phyloP scores from a whole-genome alignment of 345 rosid species.

The Aquilaria malaccensis region DNA sequence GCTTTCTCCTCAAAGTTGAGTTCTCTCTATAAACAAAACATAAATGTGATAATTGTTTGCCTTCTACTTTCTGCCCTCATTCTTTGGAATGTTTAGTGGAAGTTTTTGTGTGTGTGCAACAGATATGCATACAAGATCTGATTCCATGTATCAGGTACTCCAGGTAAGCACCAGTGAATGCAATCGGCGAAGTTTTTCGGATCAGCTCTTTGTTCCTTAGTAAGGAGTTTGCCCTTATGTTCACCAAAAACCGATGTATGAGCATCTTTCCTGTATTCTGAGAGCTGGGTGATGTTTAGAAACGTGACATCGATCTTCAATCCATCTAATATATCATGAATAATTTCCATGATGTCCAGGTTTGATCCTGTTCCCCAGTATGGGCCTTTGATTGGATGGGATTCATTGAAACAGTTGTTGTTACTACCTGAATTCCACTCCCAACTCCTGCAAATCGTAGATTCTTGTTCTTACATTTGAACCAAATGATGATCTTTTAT shows the following conservation, averaged over 20 bases:
- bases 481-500: neutral
- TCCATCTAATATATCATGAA: conserved; percentile 33
- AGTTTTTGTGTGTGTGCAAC: conserved; percentile 36
- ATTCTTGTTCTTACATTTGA: neutral
- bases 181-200: conserved; percentile 69
- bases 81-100: conserved; percentile 9
- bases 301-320: conserved; percentile 50
- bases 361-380: conserved; percentile 94
- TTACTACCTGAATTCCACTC: conserved; percentile 82
- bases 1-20: neutral
- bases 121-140: conserved; percentile 73
- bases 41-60: neutral
- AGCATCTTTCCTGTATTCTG: conserved; percentile 83
- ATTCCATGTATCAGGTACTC: conserved; percentile 91
- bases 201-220: conserved; percentile 58
- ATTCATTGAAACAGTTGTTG: conserved; percentile 70
- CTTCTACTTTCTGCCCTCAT: neutral
- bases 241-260: conserved; percentile 76
- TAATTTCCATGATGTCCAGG: conserved; percentile 61
- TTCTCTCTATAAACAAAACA: neutral
- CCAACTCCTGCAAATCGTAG: conserved; percentile 60
- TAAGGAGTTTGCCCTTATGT: conserved; percentile 75
- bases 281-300: conserved; percentile 67
- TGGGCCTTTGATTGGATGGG: conserved; percentile 47
- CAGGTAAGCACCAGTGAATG: conserved; percentile 96